These are phyloP conservation scores for Irpex sp. DNA, from an alignment of 1,284 basidiomycete genomes.

Conservation along the genomic window DNA sequence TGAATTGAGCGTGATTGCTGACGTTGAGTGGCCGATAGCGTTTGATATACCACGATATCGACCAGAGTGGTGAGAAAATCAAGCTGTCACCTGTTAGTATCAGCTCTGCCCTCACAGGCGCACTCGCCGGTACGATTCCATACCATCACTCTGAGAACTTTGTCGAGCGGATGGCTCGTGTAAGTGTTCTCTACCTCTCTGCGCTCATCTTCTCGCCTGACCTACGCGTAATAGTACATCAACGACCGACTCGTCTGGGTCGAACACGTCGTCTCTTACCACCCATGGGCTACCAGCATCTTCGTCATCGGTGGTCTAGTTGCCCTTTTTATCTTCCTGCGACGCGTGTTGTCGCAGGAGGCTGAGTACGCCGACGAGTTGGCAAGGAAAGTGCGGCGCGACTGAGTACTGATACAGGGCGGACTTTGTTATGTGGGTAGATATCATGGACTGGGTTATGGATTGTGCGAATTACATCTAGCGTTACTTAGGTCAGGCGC, in stretches of 20 bases:
- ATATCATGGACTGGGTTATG: too few species aligned
- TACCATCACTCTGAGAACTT: conserved; percentile 67
- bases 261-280: conserved; percentile 38
- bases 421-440: too few species aligned
- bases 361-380: conserved; percentile 5
- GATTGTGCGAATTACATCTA: too few species aligned
- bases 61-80: conserved; percentile 47
- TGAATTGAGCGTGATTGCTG: not conserved
- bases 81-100: conserved; percentile 51
- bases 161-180: conserved; percentile 62
- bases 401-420: conserved; percentile 3
- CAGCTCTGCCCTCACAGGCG: conserved; percentile 67
- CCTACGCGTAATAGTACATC: conserved; percentile 36
- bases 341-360: conserved; percentile 13
- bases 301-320: conserved; percentile 18
- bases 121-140: conserved; percentile 47
- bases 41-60: conserved; percentile 62
- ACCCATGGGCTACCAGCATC: conserved; percentile 28
- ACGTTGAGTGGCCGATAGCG: conserved; percentile 34
- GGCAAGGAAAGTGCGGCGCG: conserved; percentile 10
- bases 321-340: conserved; percentile 13
- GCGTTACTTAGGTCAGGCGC: too few species aligned
- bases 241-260: conserved; percentile 42
- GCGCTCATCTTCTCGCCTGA: not conserved
- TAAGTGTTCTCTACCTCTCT: conserved; percentile 32